Evolutionary conservation across 164 flowering plant species (phyloP).

Genomic region (Magnolia officinalis): DNA sequence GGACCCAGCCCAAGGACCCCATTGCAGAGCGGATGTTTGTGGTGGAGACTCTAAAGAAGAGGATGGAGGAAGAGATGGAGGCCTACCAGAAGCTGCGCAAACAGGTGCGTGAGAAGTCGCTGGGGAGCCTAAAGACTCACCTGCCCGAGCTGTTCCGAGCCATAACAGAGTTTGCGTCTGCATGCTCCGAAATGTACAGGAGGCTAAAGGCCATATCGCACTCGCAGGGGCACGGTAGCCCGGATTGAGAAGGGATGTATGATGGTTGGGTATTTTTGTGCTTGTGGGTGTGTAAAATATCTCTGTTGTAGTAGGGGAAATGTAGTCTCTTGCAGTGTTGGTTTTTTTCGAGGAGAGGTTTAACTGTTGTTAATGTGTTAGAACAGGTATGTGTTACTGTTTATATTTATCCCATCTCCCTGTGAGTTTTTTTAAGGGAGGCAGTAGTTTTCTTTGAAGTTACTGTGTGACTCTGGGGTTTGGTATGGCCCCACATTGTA

Average conservation of each 20-base stretch:
- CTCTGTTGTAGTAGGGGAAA: background rate
- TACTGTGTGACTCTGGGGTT: background rate
- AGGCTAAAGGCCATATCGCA: constrained; percentile 24
- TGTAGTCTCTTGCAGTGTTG: background rate
- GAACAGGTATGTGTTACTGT: background rate
- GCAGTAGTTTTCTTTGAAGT: background rate
- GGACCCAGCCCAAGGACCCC: constrained; percentile 41
- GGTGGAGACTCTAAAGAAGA: constrained; percentile 66
- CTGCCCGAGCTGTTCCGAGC: constrained; percentile 84
- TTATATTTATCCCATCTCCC: background rate
- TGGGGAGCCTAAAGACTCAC: constrained; percentile 60
- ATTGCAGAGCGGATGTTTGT: constrained; percentile 47
- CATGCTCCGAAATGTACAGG: constrained; percentile 52
- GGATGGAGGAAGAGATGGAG: constrained; percentile 66
- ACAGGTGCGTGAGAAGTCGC: constrained; percentile 85
- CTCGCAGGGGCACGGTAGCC: background rate
- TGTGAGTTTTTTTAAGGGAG: background rate
- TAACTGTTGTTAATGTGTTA: background rate
- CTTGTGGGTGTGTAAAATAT: background rate
- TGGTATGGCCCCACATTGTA: too few species aligned
- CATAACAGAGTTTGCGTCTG: constrained; percentile 56
- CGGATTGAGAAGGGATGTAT: background rate
- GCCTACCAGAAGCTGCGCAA: constrained; percentile 55
- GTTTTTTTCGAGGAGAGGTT: background rate
- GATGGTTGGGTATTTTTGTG: background rate